Conservation (phyloP, 345 rosid species). For the Hibiscus mutabilis region DNA sequence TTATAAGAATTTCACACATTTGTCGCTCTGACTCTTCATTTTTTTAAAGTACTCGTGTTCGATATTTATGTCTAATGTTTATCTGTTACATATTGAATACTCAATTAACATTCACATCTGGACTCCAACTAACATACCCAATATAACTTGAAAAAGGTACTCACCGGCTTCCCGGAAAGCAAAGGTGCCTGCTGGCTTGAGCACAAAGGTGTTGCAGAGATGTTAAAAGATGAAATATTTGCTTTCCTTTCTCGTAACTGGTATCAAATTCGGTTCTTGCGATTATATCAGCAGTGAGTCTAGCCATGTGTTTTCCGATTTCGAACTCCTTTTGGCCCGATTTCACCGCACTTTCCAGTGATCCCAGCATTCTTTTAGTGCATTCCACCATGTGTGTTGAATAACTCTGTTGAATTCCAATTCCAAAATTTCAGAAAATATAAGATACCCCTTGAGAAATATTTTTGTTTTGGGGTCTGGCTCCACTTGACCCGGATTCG, state of each 20-base stretch:
- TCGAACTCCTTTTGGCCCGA: constrained; percentile 62
- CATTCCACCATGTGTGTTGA: constrained; percentile 83
- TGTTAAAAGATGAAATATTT: constrained; percentile 61
- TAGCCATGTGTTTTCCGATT: constrained; percentile 67
- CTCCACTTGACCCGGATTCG: background rate
- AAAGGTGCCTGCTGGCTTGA: constrained; percentile 73
- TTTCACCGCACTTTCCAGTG: constrained; percentile 35
- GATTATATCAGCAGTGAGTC: constrained; percentile 81
- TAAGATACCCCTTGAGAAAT: background rate
- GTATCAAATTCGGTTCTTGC: constrained; percentile 78
- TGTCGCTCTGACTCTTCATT: background rate
- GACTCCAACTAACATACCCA: background rate
- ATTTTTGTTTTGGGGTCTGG: background rate
- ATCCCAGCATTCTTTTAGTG: constrained; percentile 51
- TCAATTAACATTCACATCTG: background rate
- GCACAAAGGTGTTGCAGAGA: constrained; percentile 63
- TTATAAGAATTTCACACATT: background rate
- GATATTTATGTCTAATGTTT: too few species aligned
- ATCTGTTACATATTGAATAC: too few species aligned
- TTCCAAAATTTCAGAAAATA: background rate
- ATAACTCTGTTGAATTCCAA: constrained; percentile 40
- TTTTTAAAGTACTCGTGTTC: background rate
- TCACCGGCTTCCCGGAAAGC: constrained; percentile 91
- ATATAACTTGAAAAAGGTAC: background rate
- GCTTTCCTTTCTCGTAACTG: constrained; percentile 73